Evolutionary conservation across 495 filamentous ascomycete species (phyloP), one percentile per base, ranked within the genome.

Genomic region (Penicillium chermesinum): DNA sequence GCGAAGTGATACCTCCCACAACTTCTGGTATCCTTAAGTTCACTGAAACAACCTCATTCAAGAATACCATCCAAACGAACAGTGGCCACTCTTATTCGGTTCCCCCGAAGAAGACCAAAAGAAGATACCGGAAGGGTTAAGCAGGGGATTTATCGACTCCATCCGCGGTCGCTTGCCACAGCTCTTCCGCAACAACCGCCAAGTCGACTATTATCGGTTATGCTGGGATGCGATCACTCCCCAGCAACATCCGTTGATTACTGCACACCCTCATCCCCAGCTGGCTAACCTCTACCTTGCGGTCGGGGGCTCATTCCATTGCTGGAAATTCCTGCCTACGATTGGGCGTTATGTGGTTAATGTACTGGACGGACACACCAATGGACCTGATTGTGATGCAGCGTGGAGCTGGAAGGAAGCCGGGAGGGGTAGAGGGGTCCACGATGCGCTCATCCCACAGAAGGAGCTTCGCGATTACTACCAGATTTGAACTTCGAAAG

Each of bases 321-420:
- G 64, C 41, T 81, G 69, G 66, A 80, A 81, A 56, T 80, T 81
- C 57, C 57, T 80, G 18, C 73, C 76, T 1, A 69, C 69, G 9
- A 62, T 80, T 36, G 76, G 78, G 2, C 55, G 66, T 13, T 78
- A 79, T 50, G 72, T 82, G 3, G 64, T 72, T 3, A 51, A 72
- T 30, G 64, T 78, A 66, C 54, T 80, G 7, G 50, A 70, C 14
- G 49, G 38, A 10, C 15, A 17, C 13, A 49, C 40, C n/a, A 55
- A 55, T 27, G 47, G 52, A 13, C 37, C 41, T 21, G 44, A 49
- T 10, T 38, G 36, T 15, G 49, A 57, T 34, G 20, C 18, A 9
- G 38, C 39, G 9, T 52, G 44, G 53, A 21, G 18, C n/a, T 52
- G 53, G 45, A 46, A 49, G 32, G 12, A 45, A 10, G 30, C 36